A percentile compares a stretch with the other conserved stretches of the same genome.
These are phyloP conservation scores for Myochromella boudieri DNA, from an alignment of 768 basidiomycete genomes.

Conservation along the genomic window DNA sequence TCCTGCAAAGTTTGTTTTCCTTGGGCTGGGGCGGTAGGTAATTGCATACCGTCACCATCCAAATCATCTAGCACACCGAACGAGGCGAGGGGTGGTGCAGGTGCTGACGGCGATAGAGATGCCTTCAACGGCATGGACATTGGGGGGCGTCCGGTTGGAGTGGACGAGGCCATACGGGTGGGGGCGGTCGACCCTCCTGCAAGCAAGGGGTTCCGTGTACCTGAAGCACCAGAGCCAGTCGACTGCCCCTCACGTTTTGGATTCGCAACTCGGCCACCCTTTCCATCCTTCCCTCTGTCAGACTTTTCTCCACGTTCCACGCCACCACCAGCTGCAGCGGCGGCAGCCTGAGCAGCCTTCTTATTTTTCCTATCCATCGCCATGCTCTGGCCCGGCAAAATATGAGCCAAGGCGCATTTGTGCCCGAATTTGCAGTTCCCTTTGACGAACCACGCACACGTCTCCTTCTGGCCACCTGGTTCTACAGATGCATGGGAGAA, in stretches of 20 bases:
- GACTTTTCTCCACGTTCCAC: constrained; percentile 27
- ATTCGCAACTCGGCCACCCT: constrained; percentile 33
- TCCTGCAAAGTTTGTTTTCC: constrained; percentile 26
- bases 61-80: constrained; percentile 67
- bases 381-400: constrained; percentile 92
- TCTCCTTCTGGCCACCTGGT: constrained; percentile 77
- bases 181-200: constrained; percentile 68
- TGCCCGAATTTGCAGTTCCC: constrained; percentile 75
- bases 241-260: constrained; percentile 35
- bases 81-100: constrained; percentile 74
- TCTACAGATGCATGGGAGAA: constrained; percentile 83
- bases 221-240: constrained; percentile 19
- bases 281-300: constrained; percentile 25
- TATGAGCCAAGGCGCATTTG: constrained; percentile 92
- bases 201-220: constrained; percentile 39
- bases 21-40: constrained; percentile 45
- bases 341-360: constrained; percentile 78
- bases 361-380: constrained; percentile 98
- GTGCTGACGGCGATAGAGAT: constrained; percentile 72
- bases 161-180: constrained; percentile 44
- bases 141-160: constrained; percentile 49
- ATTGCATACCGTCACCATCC: constrained; percentile 37
- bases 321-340: constrained; percentile 39
- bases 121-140: constrained; percentile 72
- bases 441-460: constrained; percentile 90